Conservation (phyloP, 345 rosid genomes). For the Populus pruinosa region DNA sequence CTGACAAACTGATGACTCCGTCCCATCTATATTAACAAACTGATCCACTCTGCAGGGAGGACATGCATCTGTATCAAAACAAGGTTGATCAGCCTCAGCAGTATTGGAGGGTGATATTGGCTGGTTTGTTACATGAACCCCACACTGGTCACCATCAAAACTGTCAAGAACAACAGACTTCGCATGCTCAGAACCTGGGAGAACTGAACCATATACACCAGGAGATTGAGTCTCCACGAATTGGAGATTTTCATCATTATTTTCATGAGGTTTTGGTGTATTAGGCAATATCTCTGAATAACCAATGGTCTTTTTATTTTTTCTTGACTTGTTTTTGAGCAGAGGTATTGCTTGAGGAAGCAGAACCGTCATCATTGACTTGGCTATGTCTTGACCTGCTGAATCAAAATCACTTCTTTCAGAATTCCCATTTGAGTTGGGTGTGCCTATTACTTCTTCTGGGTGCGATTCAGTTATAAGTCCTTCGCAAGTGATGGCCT, state of each 20-base stretch:
- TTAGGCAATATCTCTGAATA: constrained; percentile 21
- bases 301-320: constrained; percentile 30
- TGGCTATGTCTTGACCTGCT: constrained; percentile 53
- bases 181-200: constrained; percentile 29
- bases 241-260: constrained; percentile 24
- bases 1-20: constrained; percentile 17
- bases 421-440: constrained; percentile 37
- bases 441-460: constrained; percentile 41
- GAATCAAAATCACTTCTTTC: constrained; percentile 50
- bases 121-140: constrained; percentile 19
- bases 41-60: constrained; percentile 14
- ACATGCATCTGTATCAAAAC: constrained; percentile 15
- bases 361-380: constrained; percentile 76
- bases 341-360: constrained; percentile 93
- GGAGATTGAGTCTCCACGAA: constrained; percentile 27
- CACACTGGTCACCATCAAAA: constrained; percentile 42
- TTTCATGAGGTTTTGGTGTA: constrained; percentile 22
- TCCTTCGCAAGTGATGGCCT: constrained; percentile 32
- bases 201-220: constrained; percentile 14
- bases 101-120: constrained; percentile 13
- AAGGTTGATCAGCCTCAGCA: constrained; percentile 29
- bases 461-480: constrained; percentile 36
- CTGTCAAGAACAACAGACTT: constrained; percentile 41
- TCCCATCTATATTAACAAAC: constrained; percentile 4
- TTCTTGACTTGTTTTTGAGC: constrained; percentile 47